Evolutionary conservation across 2,329 filamentous ascomycete genomes (phyloP), one percentile per base, ranked within the genome.

Genomic region (Torrubiella hemipterigena): DNA sequence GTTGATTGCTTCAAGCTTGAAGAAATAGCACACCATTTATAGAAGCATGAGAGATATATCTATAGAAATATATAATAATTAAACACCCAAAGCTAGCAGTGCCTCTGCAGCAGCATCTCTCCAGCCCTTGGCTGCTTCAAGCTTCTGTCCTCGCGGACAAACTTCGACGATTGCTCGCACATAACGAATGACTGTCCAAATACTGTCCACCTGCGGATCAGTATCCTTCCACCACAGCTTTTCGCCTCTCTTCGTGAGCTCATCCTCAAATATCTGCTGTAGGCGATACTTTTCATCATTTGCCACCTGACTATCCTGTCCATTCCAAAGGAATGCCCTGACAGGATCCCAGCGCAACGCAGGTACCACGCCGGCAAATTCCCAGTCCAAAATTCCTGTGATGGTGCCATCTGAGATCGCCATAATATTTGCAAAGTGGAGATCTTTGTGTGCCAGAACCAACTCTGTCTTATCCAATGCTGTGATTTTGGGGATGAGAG

Each of bases 351-450:
- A 61, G 11, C 45, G 41, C 17, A 41, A 39, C 6, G 43, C 42
- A 2, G 56, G 53, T 11, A 60, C 50, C 2, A 58, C 42, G 12
- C 44, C 44, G 2, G 50, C 41, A 25, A 59, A 59, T 35, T 58
- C 57, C 54, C 52, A 59, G 43, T 53, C 51, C 9, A 54, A 36
- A 10, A 59, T 41, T 2, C 37, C 46, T 1, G 53, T 58, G 26
- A 59, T 49, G 1, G 33, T 30, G 2, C 41, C 38, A 6, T 34
- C 21, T 2, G 35, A 36, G n/a, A 52, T 42, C 35, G 44, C 55
- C 32, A 56, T 45, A 21, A 58, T 41, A 27, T 58, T 59, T 10
- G 46, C 53, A 23, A 59, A 49, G 34, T 58, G 52, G 26, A 58
- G 29, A 37, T 58, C 54, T 34, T 52, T 54, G 37, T 59, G 57